Conservation (phyloP, 1,139 yeast species). For the Suhomyces maxii region DNA sequence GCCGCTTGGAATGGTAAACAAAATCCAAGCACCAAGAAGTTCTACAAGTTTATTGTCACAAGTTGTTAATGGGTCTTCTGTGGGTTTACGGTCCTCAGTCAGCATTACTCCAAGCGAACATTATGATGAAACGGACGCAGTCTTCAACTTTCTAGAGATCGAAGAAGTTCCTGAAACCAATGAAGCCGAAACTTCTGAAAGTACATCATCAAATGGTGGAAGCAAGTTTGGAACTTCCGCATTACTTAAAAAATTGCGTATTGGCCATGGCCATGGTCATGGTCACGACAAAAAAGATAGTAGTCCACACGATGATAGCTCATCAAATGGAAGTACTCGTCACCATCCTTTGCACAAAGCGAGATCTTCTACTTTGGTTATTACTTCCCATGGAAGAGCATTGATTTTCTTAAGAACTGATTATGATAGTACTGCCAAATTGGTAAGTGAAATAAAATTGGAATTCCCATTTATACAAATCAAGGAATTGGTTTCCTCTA, state of each 20-base stretch:
- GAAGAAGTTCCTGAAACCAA: slow-evolving; percentile 18
- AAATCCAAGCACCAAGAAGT: slow-evolving; percentile 21
- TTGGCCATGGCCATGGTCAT: slow-evolving; percentile 19
- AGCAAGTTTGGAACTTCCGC: slow-evolving; percentile 17
- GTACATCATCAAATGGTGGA: slow-evolving; percentile 2
- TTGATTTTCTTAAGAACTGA: slow-evolving; percentile 46
- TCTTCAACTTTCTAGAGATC: slow-evolving; percentile 27
- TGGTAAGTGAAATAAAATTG: slow-evolving; percentile 51
- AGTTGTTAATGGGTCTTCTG: slow-evolving; percentile 53
- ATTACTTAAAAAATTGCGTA: slow-evolving; percentile 18
- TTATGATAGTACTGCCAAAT: slow-evolving; percentile 33
- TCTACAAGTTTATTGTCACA: slow-evolving; percentile 41
- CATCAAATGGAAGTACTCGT: slow-evolving; percentile 2
- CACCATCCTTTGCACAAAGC: slow-evolving; percentile 35
- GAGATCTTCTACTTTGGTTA: slow-evolving; percentile 46
- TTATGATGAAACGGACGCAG: slow-evolving; percentile 31
- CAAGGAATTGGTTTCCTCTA: slow-evolving; percentile 50
- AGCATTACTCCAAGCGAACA: slow-evolving; percentile 11
- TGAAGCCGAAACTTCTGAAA: slow-evolving; percentile 11
- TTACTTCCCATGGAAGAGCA: slow-evolving; percentile 59
- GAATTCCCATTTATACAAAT: slow-evolving; percentile 50
- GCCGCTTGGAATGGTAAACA: slow-evolving; percentile 47
- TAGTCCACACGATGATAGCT: slow-evolving; percentile 2
- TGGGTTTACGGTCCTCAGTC: slow-evolving; percentile 29
- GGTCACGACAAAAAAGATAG: slow-evolving; percentile 6